Evolutionary conservation across 148 eudicot genomes (phyloP).

Genomic region (Fagopyrum homotropicum): DNA sequence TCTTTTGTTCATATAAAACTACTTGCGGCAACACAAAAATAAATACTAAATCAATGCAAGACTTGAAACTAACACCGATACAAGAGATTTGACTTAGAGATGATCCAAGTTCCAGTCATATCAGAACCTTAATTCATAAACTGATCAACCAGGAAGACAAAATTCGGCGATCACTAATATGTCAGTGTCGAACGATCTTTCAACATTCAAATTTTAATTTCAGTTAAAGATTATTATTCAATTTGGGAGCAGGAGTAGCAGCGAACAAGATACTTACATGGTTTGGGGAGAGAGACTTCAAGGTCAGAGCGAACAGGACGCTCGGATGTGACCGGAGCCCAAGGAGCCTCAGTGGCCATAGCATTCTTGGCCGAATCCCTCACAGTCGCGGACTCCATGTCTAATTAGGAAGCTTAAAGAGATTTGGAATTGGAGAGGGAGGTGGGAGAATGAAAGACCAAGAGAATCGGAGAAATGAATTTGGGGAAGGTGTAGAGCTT

Average conservation of each 20-base stretch:
- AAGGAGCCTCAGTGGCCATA: conserved; percentile 61
- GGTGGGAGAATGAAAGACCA: neutral
- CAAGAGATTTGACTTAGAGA: neutral
- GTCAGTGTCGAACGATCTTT: neutral
- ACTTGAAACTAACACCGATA: too few species aligned
- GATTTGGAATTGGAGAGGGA: neutral
- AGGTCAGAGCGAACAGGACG: conserved; percentile 58
- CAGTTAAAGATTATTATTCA: neutral
- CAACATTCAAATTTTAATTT: neutral
- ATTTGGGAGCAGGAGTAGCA: neutral
- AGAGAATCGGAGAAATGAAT: neutral
- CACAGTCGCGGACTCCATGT: conserved; percentile 13
- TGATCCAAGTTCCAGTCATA: neutral
- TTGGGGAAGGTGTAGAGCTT: neutral
- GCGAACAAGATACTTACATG: conserved; percentile 38
- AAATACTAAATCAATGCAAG: neutral
- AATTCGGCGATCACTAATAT: neutral
- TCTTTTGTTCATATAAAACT: neutral
- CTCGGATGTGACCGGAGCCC: conserved; percentile 47
- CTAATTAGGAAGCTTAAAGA: neutral
- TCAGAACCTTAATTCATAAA: neutral
- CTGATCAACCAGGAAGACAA: neutral
- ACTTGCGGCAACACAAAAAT: neutral
- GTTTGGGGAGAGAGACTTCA: conserved; percentile 63
- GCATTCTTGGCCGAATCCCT: conserved; percentile 27